Conservation (phyloP, 805 yeast species). For the Yamadazyma laniorum region DNA sequence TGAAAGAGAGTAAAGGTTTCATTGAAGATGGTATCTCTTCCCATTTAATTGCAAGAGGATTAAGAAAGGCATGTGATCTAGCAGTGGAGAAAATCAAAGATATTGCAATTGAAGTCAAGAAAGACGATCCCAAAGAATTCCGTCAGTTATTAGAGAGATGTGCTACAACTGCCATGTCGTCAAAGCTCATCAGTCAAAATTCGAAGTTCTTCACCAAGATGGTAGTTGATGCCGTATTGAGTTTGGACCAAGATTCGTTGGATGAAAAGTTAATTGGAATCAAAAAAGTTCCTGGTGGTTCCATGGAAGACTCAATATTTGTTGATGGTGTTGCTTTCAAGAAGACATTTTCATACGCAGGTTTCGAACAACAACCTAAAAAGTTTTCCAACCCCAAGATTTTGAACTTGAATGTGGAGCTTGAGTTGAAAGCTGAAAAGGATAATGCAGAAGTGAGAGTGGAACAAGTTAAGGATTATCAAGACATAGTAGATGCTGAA, state of each 20-base stretch:
- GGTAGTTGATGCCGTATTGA: constrained; percentile 93
- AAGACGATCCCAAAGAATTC: constrained; percentile 47
- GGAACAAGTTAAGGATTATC: constrained; percentile 90
- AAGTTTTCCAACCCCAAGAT: constrained; percentile 75
- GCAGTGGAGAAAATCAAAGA: constrained; percentile 74
- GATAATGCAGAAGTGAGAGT: constrained; percentile 98
- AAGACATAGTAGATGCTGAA: constrained; percentile 97
- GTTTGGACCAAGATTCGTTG: constrained; percentile 79
- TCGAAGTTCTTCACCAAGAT: constrained; percentile 87
- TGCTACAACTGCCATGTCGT: constrained; percentile 97
- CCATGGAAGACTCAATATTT: constrained; percentile 88
- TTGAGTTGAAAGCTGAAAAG: constrained; percentile 96
- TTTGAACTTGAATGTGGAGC: constrained; percentile 82
- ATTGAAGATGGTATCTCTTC: constrained; percentile 96
- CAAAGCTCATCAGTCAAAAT: constrained; percentile 86
- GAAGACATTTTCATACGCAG: constrained; percentile 96
- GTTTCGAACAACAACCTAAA: constrained; percentile 98
- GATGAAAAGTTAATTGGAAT: constrained; percentile 92
- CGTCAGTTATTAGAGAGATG: constrained; percentile 82
- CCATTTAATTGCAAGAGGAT: constrained; percentile 84
- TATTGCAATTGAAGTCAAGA: constrained; percentile 67
- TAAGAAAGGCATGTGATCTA: constrained; percentile 73
- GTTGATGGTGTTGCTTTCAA: constrained; percentile 96
- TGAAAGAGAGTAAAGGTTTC: constrained; percentile 85
- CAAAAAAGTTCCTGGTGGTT: constrained; percentile 94